These are phyloP conservation scores for Globisporangium nodosum DNA, from an alignment of 352 stramenopile genomes.

Conservation along the genomic window DNA sequence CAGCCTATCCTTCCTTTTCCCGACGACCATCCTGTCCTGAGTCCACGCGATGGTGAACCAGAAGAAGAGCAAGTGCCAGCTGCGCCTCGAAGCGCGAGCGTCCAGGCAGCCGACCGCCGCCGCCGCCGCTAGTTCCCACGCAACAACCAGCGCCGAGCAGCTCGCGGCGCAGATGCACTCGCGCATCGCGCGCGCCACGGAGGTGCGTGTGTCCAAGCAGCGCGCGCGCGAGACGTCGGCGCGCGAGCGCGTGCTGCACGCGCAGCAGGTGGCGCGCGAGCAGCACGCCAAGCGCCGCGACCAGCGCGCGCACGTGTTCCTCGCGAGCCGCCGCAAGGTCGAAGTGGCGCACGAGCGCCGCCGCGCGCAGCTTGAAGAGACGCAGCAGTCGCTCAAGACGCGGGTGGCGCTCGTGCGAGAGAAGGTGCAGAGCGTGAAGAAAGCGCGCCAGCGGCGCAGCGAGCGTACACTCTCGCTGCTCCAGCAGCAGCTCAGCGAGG, in stretches of 20 bases:
- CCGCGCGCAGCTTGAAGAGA: constrained; percentile 29
- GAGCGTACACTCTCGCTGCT: constrained; percentile 26
- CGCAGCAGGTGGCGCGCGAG: constrained; percentile 43
- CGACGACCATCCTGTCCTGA: not conserved
- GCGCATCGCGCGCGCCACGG: constrained; percentile 46
- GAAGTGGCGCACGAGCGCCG: constrained; percentile 43
- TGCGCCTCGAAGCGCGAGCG: constrained; percentile 51
- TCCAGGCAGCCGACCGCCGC: constrained; percentile 12
- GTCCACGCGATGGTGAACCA: constrained; percentile 37
- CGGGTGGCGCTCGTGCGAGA: constrained; percentile 37
- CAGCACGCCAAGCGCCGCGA: constrained; percentile 47
- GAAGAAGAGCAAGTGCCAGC: constrained; percentile 64
- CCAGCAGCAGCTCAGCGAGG: constrained; percentile 45
- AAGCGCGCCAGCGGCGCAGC: constrained; percentile 34
- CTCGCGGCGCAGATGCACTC: constrained; percentile 29
- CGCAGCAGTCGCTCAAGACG: constrained; percentile 42
- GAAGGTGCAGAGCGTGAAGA: constrained; percentile 50
- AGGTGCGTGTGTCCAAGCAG: constrained; percentile 33
- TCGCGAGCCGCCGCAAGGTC: constrained; percentile 34
- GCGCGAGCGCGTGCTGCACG: constrained; percentile 47
- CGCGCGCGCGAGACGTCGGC: constrained; percentile 34
- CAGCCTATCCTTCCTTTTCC: not conserved
- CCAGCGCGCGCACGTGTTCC: constrained; percentile 23
- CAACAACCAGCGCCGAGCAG: constrained; percentile 2
- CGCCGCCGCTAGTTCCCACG: not conserved